These are phyloP conservation scores for Aureobasidium pullulans DNA, from an alignment of 2,329 filamentous ascomycete species.

Conservation along the genomic window DNA sequence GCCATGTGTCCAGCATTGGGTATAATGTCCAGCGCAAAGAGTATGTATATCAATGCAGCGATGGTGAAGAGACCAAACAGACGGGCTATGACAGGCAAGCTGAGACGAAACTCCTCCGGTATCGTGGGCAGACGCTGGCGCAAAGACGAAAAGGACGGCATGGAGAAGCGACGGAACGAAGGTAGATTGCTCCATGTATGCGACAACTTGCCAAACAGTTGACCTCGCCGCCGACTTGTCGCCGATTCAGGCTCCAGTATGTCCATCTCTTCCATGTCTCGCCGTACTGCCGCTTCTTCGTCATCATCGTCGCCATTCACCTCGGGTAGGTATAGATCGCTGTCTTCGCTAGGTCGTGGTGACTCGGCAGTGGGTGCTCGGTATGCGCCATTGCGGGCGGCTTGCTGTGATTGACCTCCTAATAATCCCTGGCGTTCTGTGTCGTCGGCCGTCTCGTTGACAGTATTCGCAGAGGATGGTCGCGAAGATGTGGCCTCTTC, in stretches of 20 bases:
- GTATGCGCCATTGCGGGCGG: conserved; percentile 50
- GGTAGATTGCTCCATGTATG: conserved; percentile 49
- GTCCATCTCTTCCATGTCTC: conserved; percentile 85
- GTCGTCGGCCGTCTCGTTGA: conserved; percentile 59
- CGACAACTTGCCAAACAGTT: conserved; percentile 44
- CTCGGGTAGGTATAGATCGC: conserved; percentile 44
- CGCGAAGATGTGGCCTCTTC: conserved; percentile 64
- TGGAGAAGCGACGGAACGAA: conserved; percentile 39
- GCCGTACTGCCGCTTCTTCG: conserved; percentile 53
- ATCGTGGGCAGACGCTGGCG: conserved; percentile 30
- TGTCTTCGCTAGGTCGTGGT: conserved; percentile 55
- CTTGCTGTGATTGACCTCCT: conserved; percentile 25
- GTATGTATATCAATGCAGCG: conserved; percentile 68
- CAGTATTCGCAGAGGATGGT: conserved; percentile 42
- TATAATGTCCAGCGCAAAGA: conserved; percentile 82
- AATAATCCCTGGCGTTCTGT: conserved; percentile 73
- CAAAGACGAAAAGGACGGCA: conserved; percentile 18
- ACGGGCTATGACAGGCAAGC: conserved; percentile 63
- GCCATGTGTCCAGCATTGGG: conserved; percentile 56
- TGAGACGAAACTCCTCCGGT: conserved; percentile 43
- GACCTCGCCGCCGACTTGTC: conserved; percentile 23
- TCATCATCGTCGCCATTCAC: conserved; percentile 46
- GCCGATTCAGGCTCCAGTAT: conserved; percentile 54
- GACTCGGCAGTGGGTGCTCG: conserved; percentile 78
- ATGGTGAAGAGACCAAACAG: conserved; percentile 69